Base-by-base conservation (phyloP, 139 green algal species). In the Ulvella scutata region DNA sequence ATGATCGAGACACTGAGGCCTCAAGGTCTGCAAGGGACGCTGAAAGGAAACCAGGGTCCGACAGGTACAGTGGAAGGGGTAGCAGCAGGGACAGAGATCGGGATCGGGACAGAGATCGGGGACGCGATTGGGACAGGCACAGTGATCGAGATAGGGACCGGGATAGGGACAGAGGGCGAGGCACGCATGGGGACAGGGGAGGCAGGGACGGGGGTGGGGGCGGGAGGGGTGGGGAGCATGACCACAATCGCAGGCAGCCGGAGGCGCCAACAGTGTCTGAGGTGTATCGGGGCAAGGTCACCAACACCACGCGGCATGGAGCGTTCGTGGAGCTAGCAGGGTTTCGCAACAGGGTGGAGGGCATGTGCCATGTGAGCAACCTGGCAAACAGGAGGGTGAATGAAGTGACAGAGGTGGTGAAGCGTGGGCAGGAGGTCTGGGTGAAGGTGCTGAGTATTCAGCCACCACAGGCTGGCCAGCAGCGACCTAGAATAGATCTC, bases 321-420 rank as follows among this genome's bases (percentile, higher is more conserved):
- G 76, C 97, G 82, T 99, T 99, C 80, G 92, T 98, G 73, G 89
- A 97, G 84, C 84, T 99, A 61, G 59, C 87, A 21, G 87, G 88
- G 43, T 87, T 95, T 61, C 59, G 76, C 4, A 44, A 73, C 4
- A 87, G 85, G 82, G 82, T 77, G 7, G 95, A 99, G 81, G 95
- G 95, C 29, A 80, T 99, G 59, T 92, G 98, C 43, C 95, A 99
- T 81, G 76, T 94, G 33, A 86, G 78, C 60, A 91, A 97, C 83
- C 93, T 99, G 34, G 87, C 85, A 36, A 89, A 86, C 37, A 75
- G 78, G 62, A 82, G 87, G 23, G 77, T 90, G 4, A 75, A 37
- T 40, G 88, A 80, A 43, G 88, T 90, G 23, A 92, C 87, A 73
- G 92, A 96, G 10, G 82, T 88, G 36, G 86, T 95, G 13, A 82